Conservation (phyloP, 106 monocot species). For the Chionographis japonica region DNA sequence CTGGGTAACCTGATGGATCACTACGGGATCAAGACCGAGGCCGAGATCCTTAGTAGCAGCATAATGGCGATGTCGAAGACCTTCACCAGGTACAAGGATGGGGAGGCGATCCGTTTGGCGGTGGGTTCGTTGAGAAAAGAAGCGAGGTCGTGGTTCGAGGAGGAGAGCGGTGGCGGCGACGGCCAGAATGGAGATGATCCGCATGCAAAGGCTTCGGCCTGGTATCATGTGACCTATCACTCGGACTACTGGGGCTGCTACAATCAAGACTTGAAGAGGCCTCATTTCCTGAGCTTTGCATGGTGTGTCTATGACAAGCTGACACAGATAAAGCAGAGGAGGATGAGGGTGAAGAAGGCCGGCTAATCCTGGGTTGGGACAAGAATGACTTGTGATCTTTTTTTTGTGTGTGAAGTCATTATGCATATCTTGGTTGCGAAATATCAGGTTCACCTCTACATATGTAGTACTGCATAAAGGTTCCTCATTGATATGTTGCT, state of each 20-base stretch:
- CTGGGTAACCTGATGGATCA: constrained; percentile 79
- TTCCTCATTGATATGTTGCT: no score
- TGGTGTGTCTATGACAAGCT: constrained; percentile 86
- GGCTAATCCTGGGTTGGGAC: no score
- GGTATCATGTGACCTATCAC: constrained; percentile 89
- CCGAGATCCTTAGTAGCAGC: constrained; percentile 56
- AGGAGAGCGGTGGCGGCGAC: neutral
- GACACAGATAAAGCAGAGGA: constrained; percentile 49
- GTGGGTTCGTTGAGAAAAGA: constrained; percentile 71
- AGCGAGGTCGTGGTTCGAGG: constrained; percentile 59
- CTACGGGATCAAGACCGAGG: constrained; percentile 75
- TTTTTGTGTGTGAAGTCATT: no score
- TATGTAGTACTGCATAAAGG: no score
- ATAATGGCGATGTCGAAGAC: constrained; percentile 41
- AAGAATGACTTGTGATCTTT: no score
- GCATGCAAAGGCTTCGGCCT: constrained; percentile 79
- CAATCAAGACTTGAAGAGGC: constrained; percentile 46
- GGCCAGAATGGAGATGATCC: constrained; percentile 15
- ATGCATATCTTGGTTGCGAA: no score
- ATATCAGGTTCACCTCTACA: no score
- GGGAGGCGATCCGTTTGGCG: constrained; percentile 48
- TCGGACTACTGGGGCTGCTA: constrained; percentile 57
- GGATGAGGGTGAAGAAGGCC: neutral
- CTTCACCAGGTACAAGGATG: constrained; percentile 62
- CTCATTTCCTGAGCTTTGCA: constrained; percentile 78